Conservation (phyloP, 2,329 filamentous ascomycete genomes). For the Fusarium nanum region DNA sequence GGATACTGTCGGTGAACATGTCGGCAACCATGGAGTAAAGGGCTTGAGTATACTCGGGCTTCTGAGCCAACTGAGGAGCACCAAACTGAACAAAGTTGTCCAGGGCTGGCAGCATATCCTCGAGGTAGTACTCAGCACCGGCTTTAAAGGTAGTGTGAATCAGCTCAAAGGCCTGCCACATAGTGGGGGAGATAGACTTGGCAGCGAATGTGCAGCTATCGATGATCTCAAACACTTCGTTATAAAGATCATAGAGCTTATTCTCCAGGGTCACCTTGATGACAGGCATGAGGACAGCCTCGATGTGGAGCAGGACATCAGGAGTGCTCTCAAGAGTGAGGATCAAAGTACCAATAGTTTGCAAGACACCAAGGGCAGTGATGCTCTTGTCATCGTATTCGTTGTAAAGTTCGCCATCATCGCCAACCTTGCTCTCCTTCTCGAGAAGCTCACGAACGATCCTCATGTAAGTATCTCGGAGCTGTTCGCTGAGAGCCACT, state of each 20-base stretch:
- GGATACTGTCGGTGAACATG: slow-evolving; percentile 92
- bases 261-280: slow-evolving; percentile 97
- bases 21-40: slow-evolving; percentile 94
- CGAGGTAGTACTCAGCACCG: slow-evolving; percentile 94
- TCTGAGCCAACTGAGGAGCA: slow-evolving; percentile 80
- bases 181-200: slow-evolving; percentile 92
- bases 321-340: slow-evolving; percentile 97
- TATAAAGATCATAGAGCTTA: slow-evolving; percentile 97
- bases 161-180: slow-evolving; percentile 98
- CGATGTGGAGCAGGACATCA: slow-evolving; percentile 92
- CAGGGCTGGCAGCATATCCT: slow-evolving; percentile 97
- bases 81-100: slow-evolving; percentile 99
- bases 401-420: slow-evolving; percentile 82
- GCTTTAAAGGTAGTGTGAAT: slow-evolving; percentile 98
- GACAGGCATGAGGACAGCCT: slow-evolving; percentile 96
- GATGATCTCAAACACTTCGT: slow-evolving; percentile 98
- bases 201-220: slow-evolving; percentile 99
- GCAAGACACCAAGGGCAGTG: slow-evolving; percentile 92
- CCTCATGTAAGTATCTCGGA: slow-evolving; percentile 94
- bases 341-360: slow-evolving; percentile 97
- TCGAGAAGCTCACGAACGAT: slow-evolving; percentile 93
- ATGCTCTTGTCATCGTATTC: slow-evolving; percentile 99
- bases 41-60: slow-evolving; percentile 86
- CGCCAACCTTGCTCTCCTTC: slow-evolving; percentile 81
- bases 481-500: slow-evolving; percentile 93